Percentiles rank a stretch among this genome's conserved stretches.
phyloP scores from a whole-genome alignment of 495 filamentous ascomycete genomes.

The Trichocladium uniseriatum region DNA sequence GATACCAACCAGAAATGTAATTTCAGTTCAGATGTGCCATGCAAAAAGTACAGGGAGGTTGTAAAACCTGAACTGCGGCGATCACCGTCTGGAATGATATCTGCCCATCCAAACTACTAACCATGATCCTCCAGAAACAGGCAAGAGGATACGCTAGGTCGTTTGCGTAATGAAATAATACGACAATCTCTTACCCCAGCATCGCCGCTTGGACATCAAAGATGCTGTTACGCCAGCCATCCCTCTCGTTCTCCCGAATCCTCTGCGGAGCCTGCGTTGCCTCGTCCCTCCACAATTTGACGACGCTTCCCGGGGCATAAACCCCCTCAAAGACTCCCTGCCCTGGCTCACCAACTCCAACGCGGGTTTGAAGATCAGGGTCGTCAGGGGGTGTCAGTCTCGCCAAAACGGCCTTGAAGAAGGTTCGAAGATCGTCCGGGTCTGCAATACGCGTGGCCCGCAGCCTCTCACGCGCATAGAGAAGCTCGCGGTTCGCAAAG shows the following conservation, averaged over 20 bases:
- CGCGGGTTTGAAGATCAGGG: constrained; percentile 59
- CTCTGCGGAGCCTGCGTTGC: constrained; percentile 53
- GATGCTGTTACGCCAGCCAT: constrained; percentile 78
- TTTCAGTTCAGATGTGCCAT: too few species aligned
- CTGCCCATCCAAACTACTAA: too few species aligned
- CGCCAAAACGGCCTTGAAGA: constrained; percentile 71
- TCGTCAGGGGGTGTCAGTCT: constrained; percentile 59
- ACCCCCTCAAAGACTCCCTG: constrained; percentile 68
- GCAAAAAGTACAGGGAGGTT: neutral
- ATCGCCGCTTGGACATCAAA: constrained; percentile 55
- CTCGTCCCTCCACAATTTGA: constrained; percentile 80
- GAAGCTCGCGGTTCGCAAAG: constrained; percentile 69
- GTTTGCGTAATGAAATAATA: too few species aligned
- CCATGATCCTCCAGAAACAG: too few species aligned
- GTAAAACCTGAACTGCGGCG: neutral
- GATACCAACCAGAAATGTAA: too few species aligned
- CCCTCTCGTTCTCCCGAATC: constrained; percentile 50
- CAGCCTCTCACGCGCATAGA: constrained; percentile 78
- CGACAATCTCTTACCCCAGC: constrained; percentile 11
- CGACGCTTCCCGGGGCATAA: constrained; percentile 80
- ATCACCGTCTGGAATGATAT: neutral
- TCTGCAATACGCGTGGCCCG: constrained; percentile 75
- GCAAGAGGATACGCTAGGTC: too few species aligned
- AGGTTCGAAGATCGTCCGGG: constrained; percentile 69
- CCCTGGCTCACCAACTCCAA: constrained; percentile 56